Base-by-base conservation (phyloP, 2,329 filamentous ascomycete genomes). In the Paecilomyces sp. region DNA sequence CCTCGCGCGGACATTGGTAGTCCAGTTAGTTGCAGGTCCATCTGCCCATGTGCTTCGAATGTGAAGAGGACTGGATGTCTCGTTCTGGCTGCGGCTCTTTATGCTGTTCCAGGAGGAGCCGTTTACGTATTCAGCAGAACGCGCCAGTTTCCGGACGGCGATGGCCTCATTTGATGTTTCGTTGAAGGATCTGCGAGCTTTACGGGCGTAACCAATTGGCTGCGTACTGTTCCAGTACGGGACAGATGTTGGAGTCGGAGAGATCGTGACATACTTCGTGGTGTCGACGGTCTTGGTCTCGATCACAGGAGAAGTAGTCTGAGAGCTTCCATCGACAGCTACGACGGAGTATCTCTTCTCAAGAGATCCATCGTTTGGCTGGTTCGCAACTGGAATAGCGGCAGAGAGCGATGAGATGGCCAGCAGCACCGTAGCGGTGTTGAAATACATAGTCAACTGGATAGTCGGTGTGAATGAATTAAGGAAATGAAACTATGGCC, bases 291-390 rank as follows among this genome's bases (percentile, higher is more conserved):
- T 58, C 25, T 55, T 56, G n/a, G 60, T 64, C 61, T 62, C 36
- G 7, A 63, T 64, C 60, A 53, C 52, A 33, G 50, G 15, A 24
- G 54, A 18, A 36, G 59, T 22, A 4, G 61, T 31, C 25, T 59
- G 31, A 33, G 59, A 56, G 51, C 68, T 68, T 54, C 70, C 70
- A 60, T 71, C 70, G 18, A 72, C 70, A n/a, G 67, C 63, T 25
- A 72, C 70, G 28, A 72, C 69, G 25, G 70, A 71, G 60, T 72
- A 72, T 36, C 70, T 66, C 58, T 69, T 70, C 57, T 63, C 60
- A 25, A 70, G 52, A 34, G 67, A 66, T 18, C 67, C 62, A 13
- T 65, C 28, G 13, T 65, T 31, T 15, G 63, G 64, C 7, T 59
- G 57, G 33, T 61, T 63, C 58, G 66, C 47, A 18, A 74, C 54